Conservation (phyloP, 2,329 filamentous ascomycete species). For the Scopulariopsis brevicaulis region DNA sequence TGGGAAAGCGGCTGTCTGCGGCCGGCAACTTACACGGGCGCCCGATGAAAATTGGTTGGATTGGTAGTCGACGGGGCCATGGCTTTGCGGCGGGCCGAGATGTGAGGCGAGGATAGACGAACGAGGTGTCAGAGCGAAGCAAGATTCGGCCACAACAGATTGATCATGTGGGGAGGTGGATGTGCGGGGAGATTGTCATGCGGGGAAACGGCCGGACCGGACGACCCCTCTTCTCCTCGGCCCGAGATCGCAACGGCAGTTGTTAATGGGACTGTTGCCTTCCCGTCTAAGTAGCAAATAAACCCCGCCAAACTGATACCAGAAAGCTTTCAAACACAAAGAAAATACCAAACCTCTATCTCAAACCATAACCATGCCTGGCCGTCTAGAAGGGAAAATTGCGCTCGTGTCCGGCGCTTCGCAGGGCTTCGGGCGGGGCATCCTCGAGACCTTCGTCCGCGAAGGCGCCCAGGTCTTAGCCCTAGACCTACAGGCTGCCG, state of each 20-base stretch:
- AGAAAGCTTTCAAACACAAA: not conserved
- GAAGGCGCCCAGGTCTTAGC: conserved; percentile 2
- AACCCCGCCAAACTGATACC: not conserved
- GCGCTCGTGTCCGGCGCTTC: conserved; percentile 3
- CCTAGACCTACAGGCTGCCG: conserved; percentile 4
- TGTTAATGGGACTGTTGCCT: not conserved
- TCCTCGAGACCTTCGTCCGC: not conserved
- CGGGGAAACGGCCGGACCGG: not conserved
- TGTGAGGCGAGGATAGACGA: not conserved
- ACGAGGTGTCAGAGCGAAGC: not conserved
- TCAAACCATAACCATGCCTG: conserved; percentile 1
- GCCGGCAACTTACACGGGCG: not conserved
- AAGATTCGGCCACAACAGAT: not conserved
- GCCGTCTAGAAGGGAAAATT: conserved; percentile 3
- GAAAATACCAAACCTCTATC: not conserved
- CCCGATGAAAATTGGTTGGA: not conserved
- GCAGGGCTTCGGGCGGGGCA: conserved; percentile 2
- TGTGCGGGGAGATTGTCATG: not conserved
- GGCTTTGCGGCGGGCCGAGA: not conserved
- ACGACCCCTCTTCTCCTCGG: not conserved
- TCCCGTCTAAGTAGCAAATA: not conserved
- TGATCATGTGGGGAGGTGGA: not conserved
- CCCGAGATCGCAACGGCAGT: not conserved
- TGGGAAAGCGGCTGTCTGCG: too few species aligned
- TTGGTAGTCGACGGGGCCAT: not conserved